Evolutionary conservation across 768 basidiomycete species (phyloP), one percentile per base, ranked within the genome.

Genomic region (Lyophyllum atratum): DNA sequence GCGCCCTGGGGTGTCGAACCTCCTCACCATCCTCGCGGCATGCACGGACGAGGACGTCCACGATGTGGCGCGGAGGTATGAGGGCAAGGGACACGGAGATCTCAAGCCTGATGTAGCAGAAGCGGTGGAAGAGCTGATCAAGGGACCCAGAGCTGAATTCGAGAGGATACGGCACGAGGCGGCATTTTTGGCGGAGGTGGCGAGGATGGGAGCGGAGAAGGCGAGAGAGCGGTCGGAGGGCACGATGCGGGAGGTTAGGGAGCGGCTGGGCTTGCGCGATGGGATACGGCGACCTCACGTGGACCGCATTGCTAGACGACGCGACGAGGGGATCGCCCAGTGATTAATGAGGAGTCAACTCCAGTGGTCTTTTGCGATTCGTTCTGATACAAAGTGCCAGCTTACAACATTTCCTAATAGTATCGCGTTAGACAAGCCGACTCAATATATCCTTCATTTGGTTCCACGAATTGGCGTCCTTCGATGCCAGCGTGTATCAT

Each of bases 1-100:
- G n/a, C 86, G 94, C 8, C 93, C 94, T 0, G 96, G 95, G 4
- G 82, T 90, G 1, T 84, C 90, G 1, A 97, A 95, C 64, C 76
- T 97, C 0, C 75, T 97, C 5, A 77, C 79, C 0, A 95, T 97
- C 45, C 80, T 95, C 12, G 85, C 87, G 2, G 89, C 92, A 1
- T 95, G 90, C 64, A 80, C 80, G 0, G 74, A 76, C 42, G 77
- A 79, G 46, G 70, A 80, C 1, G 75, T 79, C 1, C 60, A 65
- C 0, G 65, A 69, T 0, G 73, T 90, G 14, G 85, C 85, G 2
- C 66, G 61, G 52, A 71, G 76, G 12, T 90, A 87, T 56, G 74
- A 72, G 56, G 76, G 72, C 44, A 78, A 77, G 60, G 84, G 86
- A 0, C 86, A 90, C 55, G 86, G 84, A 0, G 67, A 79, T 15